These are phyloP conservation scores for Pleurotus sapidus DNA, from an alignment of 768 basidiomycete species.

Conservation along the genomic window DNA sequence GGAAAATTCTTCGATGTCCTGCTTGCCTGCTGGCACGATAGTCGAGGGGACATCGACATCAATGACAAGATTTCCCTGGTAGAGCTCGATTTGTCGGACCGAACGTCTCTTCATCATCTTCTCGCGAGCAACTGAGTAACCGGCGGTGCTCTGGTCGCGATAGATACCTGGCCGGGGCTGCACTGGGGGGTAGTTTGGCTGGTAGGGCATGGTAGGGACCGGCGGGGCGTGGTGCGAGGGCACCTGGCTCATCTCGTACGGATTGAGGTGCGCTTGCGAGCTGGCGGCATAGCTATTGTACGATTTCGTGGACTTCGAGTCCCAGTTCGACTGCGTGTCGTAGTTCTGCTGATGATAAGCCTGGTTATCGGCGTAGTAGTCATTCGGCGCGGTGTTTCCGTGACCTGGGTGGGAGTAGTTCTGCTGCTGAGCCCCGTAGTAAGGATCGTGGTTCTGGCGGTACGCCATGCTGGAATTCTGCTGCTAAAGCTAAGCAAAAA, in stretches of 20 bases:
- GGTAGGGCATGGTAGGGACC: slow-evolving; percentile 46
- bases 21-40: slow-evolving; percentile 68
- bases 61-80: slow-evolving; percentile 81
- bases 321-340: slow-evolving; percentile 44
- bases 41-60: slow-evolving; percentile 79
- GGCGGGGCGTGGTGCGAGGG: slow-evolving; percentile 38
- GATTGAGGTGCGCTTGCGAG: slow-evolving; percentile 72
- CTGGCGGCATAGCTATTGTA: slow-evolving; percentile 63
- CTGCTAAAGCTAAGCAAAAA: slow-evolving; percentile 9
- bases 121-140: slow-evolving; percentile 69
- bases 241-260: slow-evolving; percentile 60
- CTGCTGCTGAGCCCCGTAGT: slow-evolving; percentile 31
- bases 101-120: slow-evolving; percentile 83
- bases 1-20: slow-evolving; percentile 67
- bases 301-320: slow-evolving; percentile 53
- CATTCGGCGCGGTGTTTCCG: slow-evolving; percentile 31
- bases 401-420: slow-evolving; percentile 18
- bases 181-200: slow-evolving; percentile 59
- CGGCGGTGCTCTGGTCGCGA: slow-evolving; percentile 43
- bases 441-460: slow-evolving; percentile 52
- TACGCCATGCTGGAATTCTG: slow-evolving; percentile 46
- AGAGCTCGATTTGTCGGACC: slow-evolving; percentile 74
- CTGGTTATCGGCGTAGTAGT: slow-evolving; percentile 28
- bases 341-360: slow-evolving; percentile 26
- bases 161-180: slow-evolving; percentile 46